phyloP scores from a whole-genome alignment of 1,284 basidiomycete species.

The Exsudoporus floridanus region DNA sequence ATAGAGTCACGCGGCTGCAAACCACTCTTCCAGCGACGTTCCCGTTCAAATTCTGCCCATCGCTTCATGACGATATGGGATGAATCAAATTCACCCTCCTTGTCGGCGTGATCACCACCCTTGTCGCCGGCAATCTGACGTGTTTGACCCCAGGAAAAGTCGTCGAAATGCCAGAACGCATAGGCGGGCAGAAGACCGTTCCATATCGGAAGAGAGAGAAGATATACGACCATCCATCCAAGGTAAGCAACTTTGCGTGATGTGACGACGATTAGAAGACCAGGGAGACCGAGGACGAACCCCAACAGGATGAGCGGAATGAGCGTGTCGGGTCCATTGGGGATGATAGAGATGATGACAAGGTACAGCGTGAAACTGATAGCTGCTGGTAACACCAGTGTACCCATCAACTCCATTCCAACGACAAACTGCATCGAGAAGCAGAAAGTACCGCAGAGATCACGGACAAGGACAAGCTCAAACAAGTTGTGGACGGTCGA shows the following conservation, averaged over 20 bases:
- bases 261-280: slow-evolving; percentile 91
- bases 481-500: slow-evolving; percentile 98
- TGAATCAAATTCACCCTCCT: slow-evolving; percentile 96
- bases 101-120: slow-evolving; percentile 77
- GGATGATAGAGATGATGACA: slow-evolving; percentile 82
- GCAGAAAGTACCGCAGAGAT: slow-evolving; percentile 94
- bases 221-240: slow-evolving; percentile 96
- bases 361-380: slow-evolving; percentile 96
- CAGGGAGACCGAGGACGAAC: slow-evolving; percentile 94
- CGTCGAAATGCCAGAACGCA: slow-evolving; percentile 99
- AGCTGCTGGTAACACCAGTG: slow-evolving; percentile 94
- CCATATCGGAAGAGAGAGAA: slow-evolving; percentile 92
- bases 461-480: slow-evolving; percentile 90
- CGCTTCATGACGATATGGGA: slow-evolving; percentile 98
- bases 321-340: slow-evolving; percentile 75
- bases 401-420: slow-evolving; percentile 97
- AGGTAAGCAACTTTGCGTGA: slow-evolving; percentile 92
- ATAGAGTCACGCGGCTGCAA: slow-evolving; percentile 80
- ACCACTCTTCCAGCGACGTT: slow-evolving; percentile 89
- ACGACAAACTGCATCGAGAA: slow-evolving; percentile 98
- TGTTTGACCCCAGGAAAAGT: slow-evolving; percentile 99
- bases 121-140: slow-evolving; percentile 80
- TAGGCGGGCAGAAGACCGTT: slow-evolving; percentile 94
- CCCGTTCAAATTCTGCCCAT: slow-evolving; percentile 98
- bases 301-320: slow-evolving; percentile 94